These are phyloP conservation scores for Lasiodiplodia sp. DNA, from an alignment of 2,329 filamentous ascomycete genomes.

Conservation along the genomic window DNA sequence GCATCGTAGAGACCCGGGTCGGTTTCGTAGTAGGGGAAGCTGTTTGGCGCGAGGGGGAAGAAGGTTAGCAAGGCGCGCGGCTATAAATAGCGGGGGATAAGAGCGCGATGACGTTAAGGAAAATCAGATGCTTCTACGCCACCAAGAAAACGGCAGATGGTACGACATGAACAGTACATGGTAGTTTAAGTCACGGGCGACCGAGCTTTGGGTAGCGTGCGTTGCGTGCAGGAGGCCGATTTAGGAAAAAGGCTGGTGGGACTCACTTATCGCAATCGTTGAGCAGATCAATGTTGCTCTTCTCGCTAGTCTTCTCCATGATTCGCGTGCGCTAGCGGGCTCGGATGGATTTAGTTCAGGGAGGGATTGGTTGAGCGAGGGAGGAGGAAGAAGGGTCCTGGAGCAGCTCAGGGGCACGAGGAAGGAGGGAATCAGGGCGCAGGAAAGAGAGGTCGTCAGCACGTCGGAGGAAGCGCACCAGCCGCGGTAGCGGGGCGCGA, in stretches of 20 bases:
- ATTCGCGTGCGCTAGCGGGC: background rate
- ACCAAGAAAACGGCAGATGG: background rate
- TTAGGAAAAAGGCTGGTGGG: constrained; percentile 21
- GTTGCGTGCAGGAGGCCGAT: constrained; percentile 19
- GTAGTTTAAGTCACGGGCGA: background rate
- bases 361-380: background rate
- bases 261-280: constrained; percentile 63
- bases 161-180: background rate
- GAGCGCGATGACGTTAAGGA: background rate
- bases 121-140: background rate
- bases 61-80: background rate
- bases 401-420: constrained; percentile 1
- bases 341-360: background rate
- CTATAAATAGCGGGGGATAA: constrained; percentile 10
- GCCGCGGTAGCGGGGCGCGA: constrained; percentile 20
- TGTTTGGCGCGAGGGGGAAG: constrained; percentile 44
- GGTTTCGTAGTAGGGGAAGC: constrained; percentile 78
- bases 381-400: background rate
- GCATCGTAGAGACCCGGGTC: constrained; percentile 64
- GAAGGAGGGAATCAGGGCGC: constrained; percentile 8
- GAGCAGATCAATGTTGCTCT: constrained; percentile 62
- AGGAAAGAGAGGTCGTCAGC: constrained; percentile 8
- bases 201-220: constrained; percentile 17
- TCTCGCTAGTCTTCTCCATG: constrained; percentile 32
- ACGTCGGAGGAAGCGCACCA: constrained; percentile 16